Conservation (phyloP, 2,329 filamentous ascomycete genomes). For the Beauveria sp. region DNA sequence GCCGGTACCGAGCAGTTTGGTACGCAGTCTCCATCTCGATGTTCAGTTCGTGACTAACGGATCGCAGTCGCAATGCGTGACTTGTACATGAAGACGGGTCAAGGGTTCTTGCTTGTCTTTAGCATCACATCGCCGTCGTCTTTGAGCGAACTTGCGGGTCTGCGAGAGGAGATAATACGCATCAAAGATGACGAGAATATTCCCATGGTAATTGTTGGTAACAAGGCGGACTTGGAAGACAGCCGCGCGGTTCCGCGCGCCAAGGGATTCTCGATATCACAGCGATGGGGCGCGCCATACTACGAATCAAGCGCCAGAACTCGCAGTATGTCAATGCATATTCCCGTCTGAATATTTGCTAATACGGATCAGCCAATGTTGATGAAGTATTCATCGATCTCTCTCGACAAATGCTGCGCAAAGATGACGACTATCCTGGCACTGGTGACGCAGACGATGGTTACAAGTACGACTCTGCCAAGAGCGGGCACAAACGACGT, state of each 20-base stretch:
- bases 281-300: conserved; percentile 82
- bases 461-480: conserved; percentile 32
- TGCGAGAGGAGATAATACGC: conserved; percentile 83
- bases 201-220: conserved; percentile 84
- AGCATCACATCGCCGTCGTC: conserved; percentile 82
- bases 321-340: conserved; percentile 42
- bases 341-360: conserved; percentile 12
- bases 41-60: conserved; percentile 16
- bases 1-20: conserved; percentile 91
- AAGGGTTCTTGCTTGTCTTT: conserved; percentile 87
- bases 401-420: conserved; percentile 73
- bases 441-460: conserved; percentile 30
- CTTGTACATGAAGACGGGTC: conserved; percentile 87
- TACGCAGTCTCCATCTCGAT: conserved; percentile 36
- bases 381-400: conserved; percentile 85
- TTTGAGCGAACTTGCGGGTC: conserved; percentile 70
- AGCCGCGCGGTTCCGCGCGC: conserved; percentile 71
- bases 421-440: conserved; percentile 47
- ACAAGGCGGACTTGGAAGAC: conserved; percentile 86
- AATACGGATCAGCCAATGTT: conserved; percentile 57
- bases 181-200: conserved; percentile 84
- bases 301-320: conserved; percentile 84
- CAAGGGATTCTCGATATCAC: conserved; percentile 76
- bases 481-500: conserved; percentile 21
- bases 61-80: conserved; percentile 58